Base-by-base conservation (phyloP, 1,139 yeast genomes). In the Torulaspora globosa region DNA sequence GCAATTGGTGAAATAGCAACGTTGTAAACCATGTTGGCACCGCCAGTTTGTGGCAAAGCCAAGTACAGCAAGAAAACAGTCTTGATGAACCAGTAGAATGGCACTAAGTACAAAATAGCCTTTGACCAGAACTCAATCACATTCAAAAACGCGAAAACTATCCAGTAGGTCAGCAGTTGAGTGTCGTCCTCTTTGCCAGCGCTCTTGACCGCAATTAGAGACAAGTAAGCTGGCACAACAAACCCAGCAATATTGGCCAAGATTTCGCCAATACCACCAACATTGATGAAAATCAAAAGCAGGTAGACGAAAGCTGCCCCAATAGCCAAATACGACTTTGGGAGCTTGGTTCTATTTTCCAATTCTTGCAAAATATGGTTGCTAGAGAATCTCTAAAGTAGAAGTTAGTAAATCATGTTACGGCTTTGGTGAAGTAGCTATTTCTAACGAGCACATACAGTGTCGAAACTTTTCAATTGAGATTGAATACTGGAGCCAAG, bases 71-170 rank as follows among this genome's bases (percentile, higher is more conserved):
- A 82, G 70, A 87, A 82, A 46, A 87, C 58, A 48, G 97, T 87
- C 79, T 92, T 92, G 76, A 92, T 78, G 63, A 92, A 79, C 80
- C 90, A 92, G 78, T 92, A 92, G 68, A 92, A 89, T 62, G 99
- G 98, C 58, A 92, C 70, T 95, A 96, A 86, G 76, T 86, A 87
- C 54, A 90, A 76, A 58, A 94, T 84, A 34, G 96, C 84, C 64
- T 82, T 80, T 52, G 96, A 83, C 97, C 97, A 92, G 76, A 88
- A 92, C 72, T 92, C 99, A 60, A 88, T 64, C 42, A 92, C 92
- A 66, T 83, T 86, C 72, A 92, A 80, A 61, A 81, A 82, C 27
- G 97, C 96, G 66, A 87, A 92, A 26, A 92, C 96, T 50, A 92
- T 96, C 98, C 98, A 92, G 70, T 92, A 90, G 30, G 96, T 84